Evolutionary conservation across 2,329 filamentous ascomycete species (phyloP).

Genomic region (Berkeleyomyces rouxiae): DNA sequence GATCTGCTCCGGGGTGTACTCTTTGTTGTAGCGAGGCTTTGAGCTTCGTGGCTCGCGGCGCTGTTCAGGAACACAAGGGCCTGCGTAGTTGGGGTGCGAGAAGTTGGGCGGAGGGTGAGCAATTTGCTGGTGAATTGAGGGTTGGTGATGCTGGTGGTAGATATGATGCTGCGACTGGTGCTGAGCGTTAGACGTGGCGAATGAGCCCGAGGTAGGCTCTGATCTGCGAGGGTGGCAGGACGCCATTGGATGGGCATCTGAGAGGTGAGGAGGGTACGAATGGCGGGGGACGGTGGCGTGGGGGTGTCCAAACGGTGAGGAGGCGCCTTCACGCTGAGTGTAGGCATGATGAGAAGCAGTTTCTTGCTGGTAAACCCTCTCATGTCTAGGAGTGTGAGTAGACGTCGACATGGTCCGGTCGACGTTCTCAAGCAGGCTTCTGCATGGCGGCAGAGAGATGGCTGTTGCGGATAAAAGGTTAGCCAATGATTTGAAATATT

Average conservation of each 20-base stretch:
- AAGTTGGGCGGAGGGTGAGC: not conserved
- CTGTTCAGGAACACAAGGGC: not conserved
- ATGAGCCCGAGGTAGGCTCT: not conserved
- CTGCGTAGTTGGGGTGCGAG: not conserved
- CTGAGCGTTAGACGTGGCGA: not conserved
- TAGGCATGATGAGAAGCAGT: not conserved
- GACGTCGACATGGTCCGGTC: not conserved
- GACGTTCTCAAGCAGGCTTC: conserved; percentile 1
- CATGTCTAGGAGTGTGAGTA: not conserved
- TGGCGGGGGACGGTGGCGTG: not conserved
- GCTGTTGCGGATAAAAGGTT: not conserved
- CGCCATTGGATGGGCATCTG: not conserved
- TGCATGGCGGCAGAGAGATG: conserved; percentile 4
- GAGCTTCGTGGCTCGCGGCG: conserved; percentile 7
- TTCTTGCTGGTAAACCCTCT: not conserved
- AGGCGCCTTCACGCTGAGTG: not conserved
- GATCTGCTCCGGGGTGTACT: conserved; percentile 28
- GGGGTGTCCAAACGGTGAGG: not conserved
- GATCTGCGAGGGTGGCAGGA: not conserved
- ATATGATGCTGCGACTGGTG: not conserved
- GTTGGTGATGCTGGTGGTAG: not conserved
- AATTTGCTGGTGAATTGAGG: not conserved
- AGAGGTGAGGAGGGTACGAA: not conserved
- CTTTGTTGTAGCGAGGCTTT: conserved; percentile 22
- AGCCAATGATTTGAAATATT: not conserved